phyloP scores from a whole-genome alignment of 2,329 filamentous ascomycete genomes.

The Elsinoe perseae region DNA sequence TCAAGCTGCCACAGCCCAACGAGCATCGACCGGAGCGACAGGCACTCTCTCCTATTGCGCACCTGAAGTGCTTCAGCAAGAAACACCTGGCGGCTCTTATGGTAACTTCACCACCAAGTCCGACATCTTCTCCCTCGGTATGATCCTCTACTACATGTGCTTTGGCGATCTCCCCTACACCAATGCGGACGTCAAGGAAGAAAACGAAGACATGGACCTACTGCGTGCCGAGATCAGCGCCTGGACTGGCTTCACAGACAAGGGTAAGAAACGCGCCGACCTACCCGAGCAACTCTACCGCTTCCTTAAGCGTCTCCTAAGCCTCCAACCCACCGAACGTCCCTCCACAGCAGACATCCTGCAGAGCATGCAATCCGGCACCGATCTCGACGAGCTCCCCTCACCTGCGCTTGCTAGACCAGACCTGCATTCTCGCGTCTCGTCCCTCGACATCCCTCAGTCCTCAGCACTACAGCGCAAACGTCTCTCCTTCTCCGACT shows the following conservation, averaged over 20 bases:
- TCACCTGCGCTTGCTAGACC: conserved; percentile 26
- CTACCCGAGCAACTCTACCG: conserved; percentile 79
- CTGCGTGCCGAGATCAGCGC: conserved; percentile 73
- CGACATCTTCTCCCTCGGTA: conserved; percentile 94
- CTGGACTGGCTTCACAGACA: conserved; percentile 70
- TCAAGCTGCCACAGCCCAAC: conserved; percentile 68
- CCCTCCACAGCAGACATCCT: conserved; percentile 84
- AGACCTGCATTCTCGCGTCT: conserved; percentile 34
- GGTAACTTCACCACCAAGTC: conserved; percentile 96
- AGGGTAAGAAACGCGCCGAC: conserved; percentile 66
- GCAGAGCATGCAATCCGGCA: conserved; percentile 62
- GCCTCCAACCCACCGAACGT: conserved; percentile 65
- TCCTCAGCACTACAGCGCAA: conserved; percentile 15
- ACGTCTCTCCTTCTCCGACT: conserved; percentile 7
- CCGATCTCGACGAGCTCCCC: conserved; percentile 39
- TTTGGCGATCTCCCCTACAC: conserved; percentile 68
- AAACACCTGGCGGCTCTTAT: conserved; percentile 57
- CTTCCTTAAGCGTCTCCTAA: conserved; percentile 71
- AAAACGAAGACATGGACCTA: conserved; percentile 78
- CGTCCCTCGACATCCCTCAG: conserved; percentile 35
- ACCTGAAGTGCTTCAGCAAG: conserved; percentile 75
- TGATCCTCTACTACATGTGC: conserved; percentile 98
- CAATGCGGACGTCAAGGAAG: conserved; percentile 46
- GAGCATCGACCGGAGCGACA: conserved; percentile 87
- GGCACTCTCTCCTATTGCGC: conserved; percentile 97